Evolutionary conservation across 2,329 filamentous ascomycete genomes (phyloP), one percentile per base, ranked within the genome.

Genomic region (Lecanicillium sp.): DNA sequence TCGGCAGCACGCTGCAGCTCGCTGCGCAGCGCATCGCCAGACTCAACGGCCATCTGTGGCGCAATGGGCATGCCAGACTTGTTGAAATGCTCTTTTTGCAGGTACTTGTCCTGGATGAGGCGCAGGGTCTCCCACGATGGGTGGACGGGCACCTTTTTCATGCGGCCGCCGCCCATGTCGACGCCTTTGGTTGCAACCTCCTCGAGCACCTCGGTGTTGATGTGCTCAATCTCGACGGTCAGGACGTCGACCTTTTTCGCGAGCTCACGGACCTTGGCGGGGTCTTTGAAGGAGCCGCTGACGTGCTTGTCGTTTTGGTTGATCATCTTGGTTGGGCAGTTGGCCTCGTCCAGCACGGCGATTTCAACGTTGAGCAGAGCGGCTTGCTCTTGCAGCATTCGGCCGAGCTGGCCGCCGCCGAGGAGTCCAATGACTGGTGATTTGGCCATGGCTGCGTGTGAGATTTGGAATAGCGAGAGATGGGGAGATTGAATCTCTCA

Each of bases 201-300:
- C 61, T 95, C 86, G 4, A 95, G 73, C 17, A 92, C 82, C 38
- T 86, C 71, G n/a, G 87, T 92, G 59, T 95, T 79, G 42, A 95
- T 83, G 62, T 95, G 90, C 68, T 96, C 90, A 47, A 95, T 95
- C 62, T 96, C 90, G 12, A 94, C 85, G 1, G 88, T 95, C 44
- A 95, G 68, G 13, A 94, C 77, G 56, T 94, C 85, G 51, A 80
- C 87, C 25, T 70, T 64, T 29, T 73, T 64, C 3, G 90, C 88
- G n/a, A 96, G 70, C 57, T 86, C 72, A 31, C 80, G 77, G 47
- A 96, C 88, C 47, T 85, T 82, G 25, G 76, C 75, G 0, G 81
- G 68, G 49, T 95, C 83, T 57, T 87, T 89, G 72, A 95, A 95
- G 0, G 88, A 94, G 42, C 89, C 90, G 14, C 79, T 74, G 42